Conservation (phyloP, 805 yeast genomes). For the Saturnispora zaruensis region DNA sequence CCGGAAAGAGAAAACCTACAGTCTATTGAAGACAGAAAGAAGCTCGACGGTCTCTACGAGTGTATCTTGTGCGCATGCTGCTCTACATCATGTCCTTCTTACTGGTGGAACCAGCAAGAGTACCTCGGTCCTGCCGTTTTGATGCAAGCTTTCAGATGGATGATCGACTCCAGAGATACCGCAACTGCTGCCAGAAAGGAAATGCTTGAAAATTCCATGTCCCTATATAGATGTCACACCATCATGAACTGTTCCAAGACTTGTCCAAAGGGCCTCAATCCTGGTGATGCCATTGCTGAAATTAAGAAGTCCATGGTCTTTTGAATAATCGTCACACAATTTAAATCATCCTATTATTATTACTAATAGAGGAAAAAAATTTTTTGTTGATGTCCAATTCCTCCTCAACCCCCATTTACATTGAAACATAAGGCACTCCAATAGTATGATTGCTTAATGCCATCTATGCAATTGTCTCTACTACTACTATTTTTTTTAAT, state of each 20-base stretch:
- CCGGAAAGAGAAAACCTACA: conserved; percentile 94
- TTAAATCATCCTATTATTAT: conserved; percentile 11
- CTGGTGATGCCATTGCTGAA: conserved; percentile 95
- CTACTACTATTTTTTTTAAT: background rate
- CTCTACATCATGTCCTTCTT: conserved; percentile 97
- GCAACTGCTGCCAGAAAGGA: conserved; percentile 74
- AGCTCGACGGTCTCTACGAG: conserved; percentile 94
- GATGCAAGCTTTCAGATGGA: conserved; percentile 99
- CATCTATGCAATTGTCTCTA: background rate
- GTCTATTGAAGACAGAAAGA: conserved; percentile 85
- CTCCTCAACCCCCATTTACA: background rate
- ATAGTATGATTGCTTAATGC: background rate
- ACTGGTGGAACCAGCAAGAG: conserved; percentile 99
- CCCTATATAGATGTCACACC: conserved; percentile 97
- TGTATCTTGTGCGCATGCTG: conserved; percentile 98
- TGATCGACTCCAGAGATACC: conserved; percentile 93
- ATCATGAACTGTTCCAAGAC: conserved; percentile 98
- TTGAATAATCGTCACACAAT: conserved; percentile 33
- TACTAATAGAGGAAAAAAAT: background rate
- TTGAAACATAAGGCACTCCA: background rate
- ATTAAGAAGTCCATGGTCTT: conserved; percentile 90
- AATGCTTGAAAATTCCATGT: conserved; percentile 94
- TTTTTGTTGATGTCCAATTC: background rate
- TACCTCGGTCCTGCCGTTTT: conserved; percentile 97
- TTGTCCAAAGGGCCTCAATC: conserved; percentile 98